Evolutionary conservation across 768 basidiomycete genomes (phyloP).

Genomic region (Artomyces pyxidatus): DNA sequence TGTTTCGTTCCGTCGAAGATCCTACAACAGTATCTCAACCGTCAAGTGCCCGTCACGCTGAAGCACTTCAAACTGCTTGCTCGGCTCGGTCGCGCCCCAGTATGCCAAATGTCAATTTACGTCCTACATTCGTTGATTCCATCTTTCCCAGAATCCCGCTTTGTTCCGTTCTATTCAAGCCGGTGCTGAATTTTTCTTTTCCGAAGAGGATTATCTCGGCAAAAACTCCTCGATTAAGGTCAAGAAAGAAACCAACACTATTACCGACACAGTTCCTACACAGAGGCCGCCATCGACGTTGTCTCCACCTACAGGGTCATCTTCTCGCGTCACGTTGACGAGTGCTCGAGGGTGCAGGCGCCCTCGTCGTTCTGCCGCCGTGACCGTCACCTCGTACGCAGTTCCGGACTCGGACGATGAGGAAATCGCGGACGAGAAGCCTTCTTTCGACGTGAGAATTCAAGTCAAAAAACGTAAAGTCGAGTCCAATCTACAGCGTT

Average conservation of each 20-base stretch:
- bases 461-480: conserved; percentile 28
- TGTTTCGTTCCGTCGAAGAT: too few species aligned
- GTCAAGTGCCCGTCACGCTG: conserved; percentile 60
- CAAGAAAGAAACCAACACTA: conserved; percentile 12
- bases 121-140: not conserved
- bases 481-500: conserved; percentile 46
- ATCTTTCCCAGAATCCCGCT: conserved; percentile 35
- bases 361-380: conserved; percentile 50
- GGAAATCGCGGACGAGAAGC: conserved; percentile 27
- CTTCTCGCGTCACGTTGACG: conserved; percentile 22
- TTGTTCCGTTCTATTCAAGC: conserved; percentile 55
- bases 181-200: conserved; percentile 61
- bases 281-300: conserved; percentile 4
- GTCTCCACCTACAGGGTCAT: conserved; percentile 11
- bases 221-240: conserved; percentile 9
- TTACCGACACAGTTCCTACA: conserved; percentile 17
- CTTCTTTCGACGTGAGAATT: conserved; percentile 21
- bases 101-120: conserved; percentile 25
- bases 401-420: conserved; percentile 71
- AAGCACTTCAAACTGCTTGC: conserved; percentile 74
- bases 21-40: too few species aligned
- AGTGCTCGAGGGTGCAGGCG: conserved; percentile 32
- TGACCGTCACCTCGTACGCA: conserved; percentile 49
- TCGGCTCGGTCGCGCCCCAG: conserved; percentile 51
- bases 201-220: conserved; percentile 60